phyloP scores from a whole-genome alignment of 2,329 filamentous ascomycete species.

The Fusarium secorum region DNA sequence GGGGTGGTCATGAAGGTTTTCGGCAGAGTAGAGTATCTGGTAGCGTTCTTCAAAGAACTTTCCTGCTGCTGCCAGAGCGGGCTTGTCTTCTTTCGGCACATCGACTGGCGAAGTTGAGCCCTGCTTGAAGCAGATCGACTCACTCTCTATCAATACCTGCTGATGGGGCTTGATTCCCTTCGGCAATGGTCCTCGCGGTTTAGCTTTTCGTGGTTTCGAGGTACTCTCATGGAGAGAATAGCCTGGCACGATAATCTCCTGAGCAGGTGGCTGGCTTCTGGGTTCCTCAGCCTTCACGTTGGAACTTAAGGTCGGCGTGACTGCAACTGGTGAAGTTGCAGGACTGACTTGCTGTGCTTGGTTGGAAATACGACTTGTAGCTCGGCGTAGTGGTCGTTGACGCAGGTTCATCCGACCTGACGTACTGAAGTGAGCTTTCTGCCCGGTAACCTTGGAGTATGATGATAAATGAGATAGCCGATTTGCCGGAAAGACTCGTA shows the following conservation, averaged over 20 bases:
- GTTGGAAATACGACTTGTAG: background rate
- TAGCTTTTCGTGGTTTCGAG: constrained; percentile 1
- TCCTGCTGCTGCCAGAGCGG: constrained; percentile 40
- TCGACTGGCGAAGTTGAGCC: constrained; percentile 16
- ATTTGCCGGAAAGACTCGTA: background rate
- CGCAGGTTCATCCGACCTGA: background rate
- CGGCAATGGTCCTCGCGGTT: constrained; percentile 3
- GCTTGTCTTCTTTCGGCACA: constrained; percentile 32
- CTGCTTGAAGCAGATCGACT: constrained; percentile 35
- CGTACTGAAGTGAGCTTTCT: constrained; percentile 2
- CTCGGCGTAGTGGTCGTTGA: constrained; percentile 8
- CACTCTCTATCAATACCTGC: constrained; percentile 28
- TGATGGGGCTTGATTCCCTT: constrained; percentile 34
- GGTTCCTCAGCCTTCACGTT: background rate
- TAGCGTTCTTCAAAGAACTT: constrained; percentile 46
- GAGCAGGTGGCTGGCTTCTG: no score
- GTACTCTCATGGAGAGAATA: background rate
- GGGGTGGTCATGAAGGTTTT: constrained; percentile 57
- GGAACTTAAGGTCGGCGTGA: no score
- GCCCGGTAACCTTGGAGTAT: background rate
- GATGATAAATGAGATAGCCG: background rate
- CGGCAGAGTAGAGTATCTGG: constrained; percentile 60
- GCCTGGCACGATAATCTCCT: background rate
- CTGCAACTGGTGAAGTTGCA: background rate
- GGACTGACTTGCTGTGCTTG: background rate